Conservation (phyloP, 768 basidiomycete species). For the Tulasnella sp. region DNA sequence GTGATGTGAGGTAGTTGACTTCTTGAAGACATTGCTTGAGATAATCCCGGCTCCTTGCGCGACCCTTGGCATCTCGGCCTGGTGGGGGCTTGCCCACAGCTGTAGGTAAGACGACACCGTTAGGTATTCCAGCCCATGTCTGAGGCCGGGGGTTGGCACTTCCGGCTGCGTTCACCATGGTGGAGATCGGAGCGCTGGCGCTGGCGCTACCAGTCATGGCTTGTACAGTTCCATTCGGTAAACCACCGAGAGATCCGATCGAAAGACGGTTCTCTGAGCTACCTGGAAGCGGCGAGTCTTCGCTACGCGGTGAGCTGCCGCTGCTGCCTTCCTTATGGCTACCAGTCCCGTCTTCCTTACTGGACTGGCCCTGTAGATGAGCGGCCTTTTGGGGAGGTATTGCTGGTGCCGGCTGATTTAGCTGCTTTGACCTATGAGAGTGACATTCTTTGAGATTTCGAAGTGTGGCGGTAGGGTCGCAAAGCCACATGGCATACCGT, state of each 20-base stretch:
- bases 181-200: constrained; percentile 4
- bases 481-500: constrained; percentile 46
- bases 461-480: not conserved
- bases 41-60: constrained; percentile 90
- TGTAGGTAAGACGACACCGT: constrained; percentile 7
- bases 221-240: constrained; percentile 43
- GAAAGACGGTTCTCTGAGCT: constrained; percentile 44
- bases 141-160: constrained; percentile 7
- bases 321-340: constrained; percentile 62
- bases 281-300: constrained; percentile 63
- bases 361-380: constrained; percentile 44
- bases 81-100: constrained; percentile 47
- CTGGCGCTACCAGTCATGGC: constrained; percentile 9
- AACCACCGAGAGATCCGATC: constrained; percentile 23
- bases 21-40: constrained; percentile 99
- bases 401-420: constrained; percentile 47
- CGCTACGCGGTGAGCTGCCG: constrained; percentile 75
- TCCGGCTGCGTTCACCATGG: not conserved
- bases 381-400: constrained; percentile 58
- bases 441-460: constrained; percentile 12
- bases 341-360: constrained; percentile 26
- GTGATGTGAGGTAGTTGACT: constrained; percentile 93
- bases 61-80: constrained; percentile 88
- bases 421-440: constrained; percentile 61
- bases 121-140: constrained; percentile 15